Evolutionary conservation across 768 basidiomycete species (phyloP), one percentile per base, ranked within the genome.

Genomic region (Termitomyces bulborhizus): DNA sequence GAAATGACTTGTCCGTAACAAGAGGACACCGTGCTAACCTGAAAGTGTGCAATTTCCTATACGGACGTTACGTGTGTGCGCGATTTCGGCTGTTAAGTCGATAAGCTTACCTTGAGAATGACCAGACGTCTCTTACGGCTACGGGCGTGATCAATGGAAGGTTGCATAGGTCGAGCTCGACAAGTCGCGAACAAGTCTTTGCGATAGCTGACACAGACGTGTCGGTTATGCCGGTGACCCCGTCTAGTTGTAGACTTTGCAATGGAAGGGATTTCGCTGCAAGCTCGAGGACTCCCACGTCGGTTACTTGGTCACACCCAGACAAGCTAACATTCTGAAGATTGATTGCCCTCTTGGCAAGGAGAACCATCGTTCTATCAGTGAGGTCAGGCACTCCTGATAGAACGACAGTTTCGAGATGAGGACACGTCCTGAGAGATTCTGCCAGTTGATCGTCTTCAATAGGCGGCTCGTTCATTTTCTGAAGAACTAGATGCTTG

Each of bases 1-100:
- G 92, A 67, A 95, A 90, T 1, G 84, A 84, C 61, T 79, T 84
- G 73, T 95, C 91, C 27, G 88, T 88, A 61, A 97, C 71, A 13
- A 83, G 73, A 27, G 78, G 68, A 67, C 93, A 97, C 51, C 88
- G 86, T 39, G 88, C 85, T 46, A 98, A 71, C 60, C 87, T 84
- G 57, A 97, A 66, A 45, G 79, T 82, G 7, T 90, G 78, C 51
- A 98, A 74, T 65, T 84, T 88, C 59, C 89, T 82, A 63, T 44
- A 44, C 46, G 43, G 36, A 32, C 44, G 46, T 60, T 51, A 53
- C 48, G 51, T 44, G 46, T 48, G 31, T 46, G 51, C 48, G 51
- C 39, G 29, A 59, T 55, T 54, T 54, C 59, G 45, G 55, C 61
- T 56, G 57, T 54, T 37, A 21, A 26, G 34, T 34, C 21, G 44